These are phyloP conservation scores for Colletotrichum shisoi DNA, from an alignment of 2,329 filamentous ascomycete genomes.

Conservation along the genomic window DNA sequence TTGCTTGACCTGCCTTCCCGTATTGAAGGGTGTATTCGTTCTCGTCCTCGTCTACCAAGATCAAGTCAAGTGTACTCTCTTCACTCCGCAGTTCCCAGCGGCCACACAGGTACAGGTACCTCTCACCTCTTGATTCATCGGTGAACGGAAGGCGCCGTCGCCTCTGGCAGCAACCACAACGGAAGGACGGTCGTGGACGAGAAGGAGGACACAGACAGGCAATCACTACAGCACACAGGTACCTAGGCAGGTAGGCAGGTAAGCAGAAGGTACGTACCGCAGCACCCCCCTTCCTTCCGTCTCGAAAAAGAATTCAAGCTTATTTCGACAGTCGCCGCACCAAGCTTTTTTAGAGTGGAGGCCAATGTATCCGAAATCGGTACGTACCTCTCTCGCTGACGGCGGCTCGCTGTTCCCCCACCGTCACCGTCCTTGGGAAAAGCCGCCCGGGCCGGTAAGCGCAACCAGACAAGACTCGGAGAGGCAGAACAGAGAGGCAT, in stretches of 20 bases:
- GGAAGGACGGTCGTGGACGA: neutral
- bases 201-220: neutral
- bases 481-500: neutral
- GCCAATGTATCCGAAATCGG: slow-evolving; percentile 20
- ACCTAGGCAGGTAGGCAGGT: too few species aligned
- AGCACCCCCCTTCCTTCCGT: slow-evolving; percentile 20
- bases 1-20: too few species aligned
- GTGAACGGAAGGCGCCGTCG: neutral
- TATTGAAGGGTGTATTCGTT: too few species aligned
- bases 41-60: too few species aligned
- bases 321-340: slow-evolving; percentile 40
- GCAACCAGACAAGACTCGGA: neutral
- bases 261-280: slow-evolving; percentile 19
- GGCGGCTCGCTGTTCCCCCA: too few species aligned
- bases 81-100: too few species aligned
- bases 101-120: neutral
- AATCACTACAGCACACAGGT: too few species aligned
- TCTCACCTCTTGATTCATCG: too few species aligned
- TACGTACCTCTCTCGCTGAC: neutral
- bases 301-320: slow-evolving; percentile 39
- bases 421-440: neutral
- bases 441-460: neutral
- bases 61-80: neutral
- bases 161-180: too few species aligned
- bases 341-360: slow-evolving; percentile 38